Evolutionary conservation across 116 monocot genomes (phyloP).

Genomic region (Trichopus zeylanicus): DNA sequence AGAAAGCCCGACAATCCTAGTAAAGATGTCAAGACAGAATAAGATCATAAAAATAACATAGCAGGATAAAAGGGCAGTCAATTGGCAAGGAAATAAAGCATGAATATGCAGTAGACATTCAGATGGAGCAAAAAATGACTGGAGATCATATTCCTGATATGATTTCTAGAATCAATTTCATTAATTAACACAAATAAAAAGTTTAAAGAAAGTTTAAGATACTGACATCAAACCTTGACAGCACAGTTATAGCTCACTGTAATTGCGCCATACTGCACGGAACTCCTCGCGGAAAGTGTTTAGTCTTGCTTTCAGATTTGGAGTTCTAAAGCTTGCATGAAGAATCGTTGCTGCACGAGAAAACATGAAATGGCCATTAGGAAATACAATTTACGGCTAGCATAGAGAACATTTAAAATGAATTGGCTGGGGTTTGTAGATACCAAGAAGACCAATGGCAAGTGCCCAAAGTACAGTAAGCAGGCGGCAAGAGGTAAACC

Average conservation of each 20-base stretch:
- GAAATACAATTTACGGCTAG: too few species aligned
- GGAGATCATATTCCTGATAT: not conserved
- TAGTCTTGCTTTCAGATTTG: constrained; percentile 92
- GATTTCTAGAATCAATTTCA: not conserved
- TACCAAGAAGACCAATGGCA: constrained; percentile 73
- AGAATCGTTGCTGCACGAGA: constrained; percentile 51
- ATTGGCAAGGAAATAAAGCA: too few species aligned
- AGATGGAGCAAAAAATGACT: too few species aligned
- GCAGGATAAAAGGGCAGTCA: too few species aligned
- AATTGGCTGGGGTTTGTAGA: not conserved
- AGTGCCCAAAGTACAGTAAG: constrained; percentile 92
- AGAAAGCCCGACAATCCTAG: too few species aligned
- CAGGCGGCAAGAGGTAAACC: constrained; percentile 75
- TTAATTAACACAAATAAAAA: not conserved
- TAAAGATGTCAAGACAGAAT: too few species aligned
- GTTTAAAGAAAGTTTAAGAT: not conserved
- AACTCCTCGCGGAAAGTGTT: constrained; percentile 98
- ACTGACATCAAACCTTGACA: not conserved
- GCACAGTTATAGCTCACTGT: constrained; percentile 58
- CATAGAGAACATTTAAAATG: not conserved
- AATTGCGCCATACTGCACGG: constrained; percentile 96
- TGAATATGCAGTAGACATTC: too few species aligned
- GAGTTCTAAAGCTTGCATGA: constrained; percentile 95
- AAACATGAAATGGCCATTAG: not conserved
- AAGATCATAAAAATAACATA: too few species aligned